Base-by-base conservation (phyloP, 345 rosid species). In the Acer campestre region DNA sequence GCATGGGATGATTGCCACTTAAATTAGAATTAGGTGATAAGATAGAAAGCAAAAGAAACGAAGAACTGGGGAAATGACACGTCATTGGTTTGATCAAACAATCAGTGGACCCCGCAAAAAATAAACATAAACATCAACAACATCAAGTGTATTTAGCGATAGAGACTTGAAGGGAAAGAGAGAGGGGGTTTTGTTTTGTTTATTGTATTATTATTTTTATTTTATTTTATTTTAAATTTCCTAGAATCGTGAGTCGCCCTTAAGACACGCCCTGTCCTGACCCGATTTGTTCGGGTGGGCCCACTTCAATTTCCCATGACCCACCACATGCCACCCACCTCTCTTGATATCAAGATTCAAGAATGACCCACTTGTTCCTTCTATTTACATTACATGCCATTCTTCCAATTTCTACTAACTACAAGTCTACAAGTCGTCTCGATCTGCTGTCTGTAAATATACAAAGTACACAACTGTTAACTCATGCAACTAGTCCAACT, bases 171-270 rank as follows among this genome's bases (percentile, higher is more conserved):
- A n/a, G n/a, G n/a, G 25, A 10, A 13, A 35, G n/a, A 46, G 29
- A 44, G 61, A n/a, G 3, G 1, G 56, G 48, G 38, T 3, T 58
- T 31, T 35, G 6, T 35, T 35, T 35, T 74, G 9, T 44, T 3
- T 22, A 46, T 71, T 70, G 3, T 16, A 51, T 67, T 69, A 7
- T 1, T 8, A 3, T 35, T 35, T 35, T 4, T 4, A 25, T 25
- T 25, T n/a, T n/a, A 1, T 31, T 31, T 3, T 31, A 3, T 31
- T 35, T 35, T 35, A 4, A 35, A 31, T 31, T 35, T 75, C 84
- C 84, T 62, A 75, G 79, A 83, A 73, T 75, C 78, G 59, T 73
- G 87, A 86, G 86, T 82, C 87, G 78, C 83, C 90, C 89, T 74
- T 65, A 83, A 80, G 89, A 88, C 87, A 84, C 85, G 88, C 83